A percentile compares a stretch with the other conserved stretches of the same genome.
phyloP scores from a whole-genome alignment of 2,329 filamentous ascomycete species.

The Simplicillium aogashimaense region DNA sequence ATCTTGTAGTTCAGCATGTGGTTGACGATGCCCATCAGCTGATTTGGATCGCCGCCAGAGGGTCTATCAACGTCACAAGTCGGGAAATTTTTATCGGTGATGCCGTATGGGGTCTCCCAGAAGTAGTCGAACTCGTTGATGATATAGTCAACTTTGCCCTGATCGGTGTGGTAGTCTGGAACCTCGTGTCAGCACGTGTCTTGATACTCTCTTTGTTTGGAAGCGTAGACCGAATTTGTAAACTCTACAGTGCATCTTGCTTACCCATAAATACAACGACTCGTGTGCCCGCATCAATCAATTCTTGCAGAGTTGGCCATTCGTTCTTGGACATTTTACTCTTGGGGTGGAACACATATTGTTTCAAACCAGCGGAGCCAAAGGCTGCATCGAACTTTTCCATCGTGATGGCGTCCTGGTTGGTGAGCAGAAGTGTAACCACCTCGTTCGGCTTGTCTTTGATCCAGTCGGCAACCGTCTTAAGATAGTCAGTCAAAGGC shows the following conservation, averaged over 20 bases:
- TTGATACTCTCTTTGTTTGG: background rate
- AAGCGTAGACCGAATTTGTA: background rate
- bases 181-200: background rate
- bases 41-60: slow-evolving; percentile 20
- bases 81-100: slow-evolving; percentile 47
- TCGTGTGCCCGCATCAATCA: slow-evolving; percentile 54
- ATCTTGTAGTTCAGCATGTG: slow-evolving; percentile 17
- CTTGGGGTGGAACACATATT: slow-evolving; percentile 45
- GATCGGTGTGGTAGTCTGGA: slow-evolving; percentile 51
- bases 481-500: slow-evolving; percentile 42
- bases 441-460: slow-evolving; percentile 49
- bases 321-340: slow-evolving; percentile 30
- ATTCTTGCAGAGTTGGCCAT: slow-evolving; percentile 60
- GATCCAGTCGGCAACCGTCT: slow-evolving; percentile 49
- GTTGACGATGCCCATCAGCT: slow-evolving; percentile 34
- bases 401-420: slow-evolving; percentile 47
- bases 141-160: slow-evolving; percentile 46
- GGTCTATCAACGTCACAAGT: slow-evolving; percentile 60
- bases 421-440: slow-evolving; percentile 53
- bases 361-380: slow-evolving; percentile 40
- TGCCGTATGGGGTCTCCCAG: slow-evolving; percentile 66
- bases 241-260: slow-evolving; percentile 5
- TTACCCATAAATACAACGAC: slow-evolving; percentile 63
- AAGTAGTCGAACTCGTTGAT: slow-evolving; percentile 54
- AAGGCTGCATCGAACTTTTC: slow-evolving; percentile 46